Evolutionary conservation across 163 green algal species (phyloP).

Genomic region (Scenedesmus sp.): DNA sequence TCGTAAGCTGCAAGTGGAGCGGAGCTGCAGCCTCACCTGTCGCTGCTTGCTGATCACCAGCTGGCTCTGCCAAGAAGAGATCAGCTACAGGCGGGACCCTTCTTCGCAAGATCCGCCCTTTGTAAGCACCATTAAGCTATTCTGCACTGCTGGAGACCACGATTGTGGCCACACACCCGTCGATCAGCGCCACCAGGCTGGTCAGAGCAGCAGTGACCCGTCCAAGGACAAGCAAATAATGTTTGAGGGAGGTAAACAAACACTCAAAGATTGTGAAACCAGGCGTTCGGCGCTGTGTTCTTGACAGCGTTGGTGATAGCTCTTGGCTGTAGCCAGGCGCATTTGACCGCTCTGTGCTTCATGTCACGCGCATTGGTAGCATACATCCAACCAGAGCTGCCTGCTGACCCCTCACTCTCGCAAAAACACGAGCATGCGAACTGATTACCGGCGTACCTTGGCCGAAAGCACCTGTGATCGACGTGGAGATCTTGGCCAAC

Average conservation of each 20-base stretch:
- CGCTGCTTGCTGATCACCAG: not conserved
- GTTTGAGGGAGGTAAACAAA: not conserved
- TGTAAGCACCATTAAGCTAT: not conserved
- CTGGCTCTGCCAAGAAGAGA: slow-evolving; percentile 8
- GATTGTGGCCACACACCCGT: slow-evolving; percentile 2
- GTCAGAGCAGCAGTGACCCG: slow-evolving; percentile 10
- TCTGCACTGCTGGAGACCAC: not conserved
- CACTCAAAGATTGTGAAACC: not conserved
- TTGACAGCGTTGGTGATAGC: not conserved
- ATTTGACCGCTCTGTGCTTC: not conserved
- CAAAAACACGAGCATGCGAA: not conserved
- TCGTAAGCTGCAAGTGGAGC: not conserved
- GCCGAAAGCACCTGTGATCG: slow-evolving; percentile 5
- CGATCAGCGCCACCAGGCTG: slow-evolving; percentile 11
- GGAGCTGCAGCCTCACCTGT: not conserved
- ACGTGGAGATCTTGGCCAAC: not conserved
- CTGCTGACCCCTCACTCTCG: not conserved
- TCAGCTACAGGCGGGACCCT: not conserved
- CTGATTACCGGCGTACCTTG: slow-evolving; percentile 5
- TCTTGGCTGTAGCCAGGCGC: not conserved
- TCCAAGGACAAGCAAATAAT: not conserved
- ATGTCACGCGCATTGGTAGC: not conserved
- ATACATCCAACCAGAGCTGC: not conserved
- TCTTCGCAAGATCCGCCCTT: not conserved
- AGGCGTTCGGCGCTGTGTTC: not conserved